Evolutionary conservation across 495 filamentous ascomycete species (phyloP).

Genomic region (Neurospora sp.): DNA sequence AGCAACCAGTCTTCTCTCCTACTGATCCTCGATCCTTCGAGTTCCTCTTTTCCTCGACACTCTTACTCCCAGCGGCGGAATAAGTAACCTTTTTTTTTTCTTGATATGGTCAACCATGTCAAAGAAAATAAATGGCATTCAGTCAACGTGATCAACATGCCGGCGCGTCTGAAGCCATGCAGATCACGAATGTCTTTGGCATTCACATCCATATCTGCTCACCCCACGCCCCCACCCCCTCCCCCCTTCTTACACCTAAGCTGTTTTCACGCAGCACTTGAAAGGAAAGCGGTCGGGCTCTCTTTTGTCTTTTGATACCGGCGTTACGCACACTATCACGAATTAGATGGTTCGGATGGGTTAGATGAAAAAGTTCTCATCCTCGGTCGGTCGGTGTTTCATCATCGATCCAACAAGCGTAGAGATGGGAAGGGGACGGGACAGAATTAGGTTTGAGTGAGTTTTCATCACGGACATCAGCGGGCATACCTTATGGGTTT

Average conservation of each 20-base stretch:
- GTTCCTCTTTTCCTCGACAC: constrained; percentile 51
- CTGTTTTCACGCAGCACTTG: neutral
- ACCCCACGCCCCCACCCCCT: neutral
- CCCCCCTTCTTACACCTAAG: neutral
- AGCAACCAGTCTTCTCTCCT: constrained; percentile 48
- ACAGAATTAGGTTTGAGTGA: neutral
- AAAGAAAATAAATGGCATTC: neutral
- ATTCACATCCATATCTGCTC: neutral
- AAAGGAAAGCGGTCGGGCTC: neutral
- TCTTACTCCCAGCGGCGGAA: constrained; percentile 39
- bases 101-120: neutral
- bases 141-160: neutral
- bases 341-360: neutral
- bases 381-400: neutral
- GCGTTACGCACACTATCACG: neutral
- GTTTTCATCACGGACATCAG: neutral
- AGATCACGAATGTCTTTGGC: neutral
- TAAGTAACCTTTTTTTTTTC: neutral
- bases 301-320: neutral
- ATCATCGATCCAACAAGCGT: neutral
- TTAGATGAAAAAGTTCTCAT: neutral
- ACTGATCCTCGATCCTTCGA: constrained; percentile 58
- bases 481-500: neutral
- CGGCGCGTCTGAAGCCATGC: neutral
- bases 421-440: neutral